Base-by-base conservation (phyloP, 2,329 filamentous ascomycete genomes). In the Ophiostoma sp. region DNA sequence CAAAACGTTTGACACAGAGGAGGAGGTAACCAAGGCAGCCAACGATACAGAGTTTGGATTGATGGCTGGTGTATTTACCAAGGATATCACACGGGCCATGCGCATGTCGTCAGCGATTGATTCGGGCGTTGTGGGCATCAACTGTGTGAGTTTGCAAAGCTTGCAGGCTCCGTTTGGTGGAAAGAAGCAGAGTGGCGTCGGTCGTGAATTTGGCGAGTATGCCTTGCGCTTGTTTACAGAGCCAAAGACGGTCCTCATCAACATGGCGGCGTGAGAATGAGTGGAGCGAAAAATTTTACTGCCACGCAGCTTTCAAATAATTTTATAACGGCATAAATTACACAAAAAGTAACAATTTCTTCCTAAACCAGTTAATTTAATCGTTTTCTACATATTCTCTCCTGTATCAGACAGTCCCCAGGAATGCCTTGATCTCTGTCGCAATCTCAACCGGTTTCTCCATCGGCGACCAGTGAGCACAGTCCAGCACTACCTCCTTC, bases 91-190 rank as follows among this genome's bases (percentile, higher is more conserved):
- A 36, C 75, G 76, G 31, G 78, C 78, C 2, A 59, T 80, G 71
- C 76, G 80, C 28, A 71, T 81, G 25, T 77, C 83, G 61, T 84
- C 84, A 74, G 84, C 81, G 11, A 84, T 88, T 71, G 85, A 88
- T 77, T 82, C 84, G 11, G 87, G 87, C 4, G 86, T 86, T 82
- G 85, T 87, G 3, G 87, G 85, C 80, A 84, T 88, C 74, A 88
- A 88, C 71, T 76, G 75, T 71, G 81, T 81, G 1, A 80, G 79
- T 70, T 80, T 81, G 77, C 48, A 55, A 48, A 68, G 52, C 48
- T 17, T 72, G 15, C 71, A 72, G 28, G 63, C 78, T 76, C 80
- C 82, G 0, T 82, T 83, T 74, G 82, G 82, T 48, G 82, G 82
- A 0, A 81, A 79, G 72, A 84, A 84, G 76, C 78, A 78, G 73